Evolutionary conservation across 2,329 filamentous ascomycete species (phyloP).

Genomic region (Plectosphaerella sp.): DNA sequence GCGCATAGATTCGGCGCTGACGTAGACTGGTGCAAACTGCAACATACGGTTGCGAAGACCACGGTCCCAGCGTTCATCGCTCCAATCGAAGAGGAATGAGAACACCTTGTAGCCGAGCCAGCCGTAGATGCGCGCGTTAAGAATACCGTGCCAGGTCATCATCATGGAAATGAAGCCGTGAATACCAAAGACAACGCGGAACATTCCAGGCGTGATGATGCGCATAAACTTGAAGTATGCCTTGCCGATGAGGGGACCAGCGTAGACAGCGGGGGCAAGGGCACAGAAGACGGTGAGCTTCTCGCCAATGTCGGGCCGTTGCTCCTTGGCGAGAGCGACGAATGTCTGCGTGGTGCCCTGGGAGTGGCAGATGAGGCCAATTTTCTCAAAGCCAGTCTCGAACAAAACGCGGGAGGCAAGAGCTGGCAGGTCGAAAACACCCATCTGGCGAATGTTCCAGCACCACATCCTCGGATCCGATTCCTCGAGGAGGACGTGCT

Average conservation of each 20-base stretch:
- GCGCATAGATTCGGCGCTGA: slow-evolving; percentile 83
- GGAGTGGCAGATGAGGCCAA: slow-evolving; percentile 81
- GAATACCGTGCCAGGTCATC: slow-evolving; percentile 71
- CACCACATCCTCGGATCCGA: slow-evolving; percentile 90
- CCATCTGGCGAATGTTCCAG: slow-evolving; percentile 96
- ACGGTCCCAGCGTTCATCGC: slow-evolving; percentile 78
- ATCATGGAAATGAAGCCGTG: slow-evolving; percentile 92
- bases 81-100: slow-evolving; percentile 85
- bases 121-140: slow-evolving; percentile 69
- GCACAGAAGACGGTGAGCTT: slow-evolving; percentile 88
- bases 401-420: slow-evolving; percentile 73
- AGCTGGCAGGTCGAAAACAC: slow-evolving; percentile 80
- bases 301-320: slow-evolving; percentile 77
- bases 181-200: slow-evolving; percentile 81
- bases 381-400: slow-evolving; percentile 78
- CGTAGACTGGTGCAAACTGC: slow-evolving; percentile 87
- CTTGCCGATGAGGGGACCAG: slow-evolving; percentile 78
- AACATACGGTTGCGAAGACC: slow-evolving; percentile 79
- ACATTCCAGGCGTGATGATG: slow-evolving; percentile 69
- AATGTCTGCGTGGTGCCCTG: slow-evolving; percentile 89
- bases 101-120: slow-evolving; percentile 85
- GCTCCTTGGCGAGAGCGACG: slow-evolving; percentile 83
- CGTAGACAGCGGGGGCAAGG: slow-evolving; percentile 85
- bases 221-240: slow-evolving; percentile 92
- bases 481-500: slow-evolving; percentile 66